Evolutionary conservation across 139 green algal species (phyloP).

Genomic region (Axilococcus clingmanii): DNA sequence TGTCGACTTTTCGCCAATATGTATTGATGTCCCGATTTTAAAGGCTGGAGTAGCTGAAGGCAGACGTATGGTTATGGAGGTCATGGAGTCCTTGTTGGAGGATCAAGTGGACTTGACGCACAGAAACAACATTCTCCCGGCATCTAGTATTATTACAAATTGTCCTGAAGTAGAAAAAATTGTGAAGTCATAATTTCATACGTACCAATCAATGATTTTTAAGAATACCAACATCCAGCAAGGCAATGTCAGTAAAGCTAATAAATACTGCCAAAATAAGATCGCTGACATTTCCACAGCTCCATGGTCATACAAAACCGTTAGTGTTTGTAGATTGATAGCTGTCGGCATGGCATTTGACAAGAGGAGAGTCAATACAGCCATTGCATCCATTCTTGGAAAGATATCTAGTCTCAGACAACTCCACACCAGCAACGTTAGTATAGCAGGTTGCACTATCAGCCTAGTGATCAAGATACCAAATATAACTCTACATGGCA

Average conservation of each 20-base stretch:
- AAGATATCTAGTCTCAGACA: constrained; percentile 23
- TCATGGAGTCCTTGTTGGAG: constrained; percentile 12
- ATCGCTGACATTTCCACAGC: constrained; percentile 41
- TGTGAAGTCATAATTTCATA: not conserved
- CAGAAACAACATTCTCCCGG: not conserved
- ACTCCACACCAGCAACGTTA: constrained; percentile 24
- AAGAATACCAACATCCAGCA: constrained; percentile 39
- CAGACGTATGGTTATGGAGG: constrained; percentile 8
- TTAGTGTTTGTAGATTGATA: constrained; percentile 46
- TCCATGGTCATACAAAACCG: constrained; percentile 33
- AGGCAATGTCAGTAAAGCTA: constrained; percentile 36
- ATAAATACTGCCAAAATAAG: constrained; percentile 58
- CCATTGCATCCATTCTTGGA: constrained; percentile 40
- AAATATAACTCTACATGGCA: constrained; percentile 22
- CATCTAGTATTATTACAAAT: no score
- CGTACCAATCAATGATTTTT: constrained; percentile 15
- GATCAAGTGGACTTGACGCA: constrained; percentile 4
- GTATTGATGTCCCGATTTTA: constrained; percentile 37
- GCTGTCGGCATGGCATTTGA: constrained; percentile 48
- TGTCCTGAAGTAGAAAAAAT: not conserved
- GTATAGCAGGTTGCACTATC: constrained; percentile 33
- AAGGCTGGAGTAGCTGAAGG: constrained; percentile 41
- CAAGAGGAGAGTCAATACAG: constrained; percentile 46
- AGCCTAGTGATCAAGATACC: constrained; percentile 27
- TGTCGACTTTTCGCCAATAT: constrained; percentile 39